Evolutionary conservation across 2,329 filamentous ascomycete species (phyloP).

Genomic region (Herpotrichia juniperi): DNA sequence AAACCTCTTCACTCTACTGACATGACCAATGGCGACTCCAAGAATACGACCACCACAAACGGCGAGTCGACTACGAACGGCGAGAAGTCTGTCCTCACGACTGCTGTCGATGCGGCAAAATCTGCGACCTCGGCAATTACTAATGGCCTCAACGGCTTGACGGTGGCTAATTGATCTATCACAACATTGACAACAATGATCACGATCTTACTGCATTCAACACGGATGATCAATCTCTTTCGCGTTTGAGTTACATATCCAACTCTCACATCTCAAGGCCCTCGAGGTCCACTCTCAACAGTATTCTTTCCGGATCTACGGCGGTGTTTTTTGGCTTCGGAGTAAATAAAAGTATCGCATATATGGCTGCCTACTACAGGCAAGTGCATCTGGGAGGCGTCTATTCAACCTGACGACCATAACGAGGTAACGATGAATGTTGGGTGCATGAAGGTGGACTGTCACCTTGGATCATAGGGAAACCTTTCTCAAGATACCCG

Average conservation of each 20-base stretch:
- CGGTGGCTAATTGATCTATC: constrained; percentile 29
- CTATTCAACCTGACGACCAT: constrained; percentile 49
- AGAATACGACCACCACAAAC: constrained; percentile 6
- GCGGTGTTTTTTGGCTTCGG: neutral
- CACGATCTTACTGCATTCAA: constrained; percentile 40
- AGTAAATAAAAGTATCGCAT: neutral
- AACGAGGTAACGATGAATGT: constrained; percentile 31
- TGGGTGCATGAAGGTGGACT: constrained; percentile 1
- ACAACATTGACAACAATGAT: constrained; percentile 2
- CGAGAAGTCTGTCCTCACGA: constrained; percentile 18
- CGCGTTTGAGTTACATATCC: constrained; percentile 10
- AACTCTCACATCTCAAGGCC: constrained; percentile 6
- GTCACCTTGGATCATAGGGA: constrained; percentile 1
- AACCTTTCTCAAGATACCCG: constrained; percentile 30
- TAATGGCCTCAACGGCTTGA: constrained; percentile 35
- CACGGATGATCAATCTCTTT: constrained; percentile 32
- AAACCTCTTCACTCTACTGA: constrained; percentile 37
- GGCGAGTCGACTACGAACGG: constrained; percentile 20
- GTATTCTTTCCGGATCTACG: constrained; percentile 17
- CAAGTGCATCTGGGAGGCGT: constrained; percentile 41
- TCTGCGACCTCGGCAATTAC: constrained; percentile 35
- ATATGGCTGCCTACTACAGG: neutral
- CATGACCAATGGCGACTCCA: constrained; percentile 15
- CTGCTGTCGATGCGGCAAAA: constrained; percentile 32
- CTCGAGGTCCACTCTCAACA: constrained; percentile 25